A percentile compares a stretch with the other conserved stretches of the same genome.
phyloP scores from a whole-genome alignment of 148 eudicot genomes.

The Agrostemma githago region DNA sequence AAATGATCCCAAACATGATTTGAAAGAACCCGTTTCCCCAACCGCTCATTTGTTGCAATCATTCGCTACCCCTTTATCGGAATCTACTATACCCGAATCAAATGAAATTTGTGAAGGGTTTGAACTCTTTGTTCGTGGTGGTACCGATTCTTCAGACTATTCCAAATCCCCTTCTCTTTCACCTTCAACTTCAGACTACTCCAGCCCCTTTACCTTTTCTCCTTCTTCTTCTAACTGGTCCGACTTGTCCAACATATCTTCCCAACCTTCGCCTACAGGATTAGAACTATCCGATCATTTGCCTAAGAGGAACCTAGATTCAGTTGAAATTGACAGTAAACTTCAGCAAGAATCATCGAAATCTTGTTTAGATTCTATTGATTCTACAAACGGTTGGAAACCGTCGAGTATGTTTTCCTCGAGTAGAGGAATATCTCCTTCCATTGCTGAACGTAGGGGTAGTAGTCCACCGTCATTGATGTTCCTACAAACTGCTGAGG shows the following conservation, averaged over 20 bases:
- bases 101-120: constrained; percentile 21
- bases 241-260: constrained; percentile 61
- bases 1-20: constrained; percentile 12
- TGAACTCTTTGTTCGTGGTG: constrained; percentile 23
- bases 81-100: constrained; percentile 24
- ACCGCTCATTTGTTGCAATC: constrained; percentile 35
- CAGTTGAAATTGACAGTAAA: constrained; percentile 25
- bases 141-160: constrained; percentile 28
- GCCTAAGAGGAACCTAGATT: constrained; percentile 24
- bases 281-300: constrained; percentile 37
- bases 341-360: constrained; percentile 27
- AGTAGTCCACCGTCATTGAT: constrained; percentile 47
- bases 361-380: constrained; percentile 34
- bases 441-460: constrained; percentile 59
- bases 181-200: constrained; percentile 68
- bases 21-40: constrained; percentile 34
- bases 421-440: constrained; percentile 39
- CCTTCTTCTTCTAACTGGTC: constrained; percentile 91
- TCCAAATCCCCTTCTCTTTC: constrained; percentile 60
- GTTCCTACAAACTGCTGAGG: constrained; percentile 41
- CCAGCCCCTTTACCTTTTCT: constrained; percentile 73
- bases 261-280: constrained; percentile 63
- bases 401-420: constrained; percentile 24
- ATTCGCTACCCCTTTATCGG: constrained; percentile 30
- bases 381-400: constrained; percentile 27